Evolutionary conservation across 805 yeast species (phyloP), one percentile per base, ranked within the genome.

Genomic region (Teunomyces panamensis): DNA sequence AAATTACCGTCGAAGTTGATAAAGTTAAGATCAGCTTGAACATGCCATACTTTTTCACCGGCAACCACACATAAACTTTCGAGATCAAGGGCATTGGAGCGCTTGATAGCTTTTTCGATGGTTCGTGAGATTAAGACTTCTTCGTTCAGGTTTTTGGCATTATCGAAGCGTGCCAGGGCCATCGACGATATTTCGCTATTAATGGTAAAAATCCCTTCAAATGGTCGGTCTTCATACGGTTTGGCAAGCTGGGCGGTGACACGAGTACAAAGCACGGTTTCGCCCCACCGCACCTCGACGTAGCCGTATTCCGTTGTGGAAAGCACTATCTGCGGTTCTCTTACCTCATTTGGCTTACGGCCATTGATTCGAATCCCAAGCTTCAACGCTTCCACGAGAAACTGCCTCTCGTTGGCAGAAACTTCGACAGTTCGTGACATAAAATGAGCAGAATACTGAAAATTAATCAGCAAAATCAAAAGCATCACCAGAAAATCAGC

Each of bases 1-100:
- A 94, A 78, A 14, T 95, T 95, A 36, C 99, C 99, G 66, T 94
- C 99, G 60, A 82, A 89, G 62, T 90, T 86, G 48, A 94, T 68
- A 57, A 88, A 87, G 60, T 90, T 96, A 13, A 94, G 81, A 61
- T 91, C 97, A 0, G 95, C 97, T 49, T 95, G 78, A 9, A 94
- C 74, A 47, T 83, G 77, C 99, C 99, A 94, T 61, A 96, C 90
- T 54, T 89, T 85, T 46, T 83, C 78, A 2, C 97, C 98, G 0
- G 97, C 96, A 17, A 87, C 80, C 39, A 94, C 89, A 69, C 98
- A 92, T 39, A 94, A 69, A 43, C 89, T 81, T 64, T 94, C 99
- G 36, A 92, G 76, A 66, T 94, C 99, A 39, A 94, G 69, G 0
- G 98, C 96, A 52, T 87, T 87, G 1, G 96, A 87, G 60, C 97